Percentiles rank a stretch among this genome's conserved stretches.
These are phyloP conservation scores for Tetrapisispora iriomotensis DNA, from an alignment of 805 yeast genomes.

Conservation along the genomic window DNA sequence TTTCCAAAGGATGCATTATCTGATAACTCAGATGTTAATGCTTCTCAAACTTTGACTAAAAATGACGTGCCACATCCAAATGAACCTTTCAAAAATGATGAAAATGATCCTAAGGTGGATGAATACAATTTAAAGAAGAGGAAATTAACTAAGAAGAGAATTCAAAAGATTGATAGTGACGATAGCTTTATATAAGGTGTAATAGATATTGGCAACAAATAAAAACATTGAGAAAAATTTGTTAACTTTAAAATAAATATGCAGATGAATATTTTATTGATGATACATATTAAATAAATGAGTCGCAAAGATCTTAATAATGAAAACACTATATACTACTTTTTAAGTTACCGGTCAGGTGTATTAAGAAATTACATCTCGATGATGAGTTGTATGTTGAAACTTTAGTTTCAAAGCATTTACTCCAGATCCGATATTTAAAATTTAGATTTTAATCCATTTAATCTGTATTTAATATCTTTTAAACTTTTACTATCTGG, in stretches of 20 bases:
- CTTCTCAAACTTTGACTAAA: neutral
- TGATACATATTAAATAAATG: no score
- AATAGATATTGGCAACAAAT: no score
- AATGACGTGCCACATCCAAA: slow-evolving; percentile 4
- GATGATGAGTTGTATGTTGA: no score
- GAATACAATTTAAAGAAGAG: slow-evolving; percentile 8
- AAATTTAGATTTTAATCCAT: slow-evolving; percentile 35
- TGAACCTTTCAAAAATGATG: neutral
- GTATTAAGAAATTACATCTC: no score
- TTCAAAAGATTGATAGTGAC: slow-evolving; percentile 14
- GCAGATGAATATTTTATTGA: no score
- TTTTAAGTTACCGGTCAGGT: no score
- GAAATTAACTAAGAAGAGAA: slow-evolving; percentile 14
- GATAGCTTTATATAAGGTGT: slow-evolving; percentile 4
- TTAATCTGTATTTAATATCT: slow-evolving; percentile 72
- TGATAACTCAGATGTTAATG: slow-evolving; percentile 2
- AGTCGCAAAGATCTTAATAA: no score
- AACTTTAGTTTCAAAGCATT: neutral
- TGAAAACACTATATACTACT: no score
- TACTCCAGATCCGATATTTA: neutral
- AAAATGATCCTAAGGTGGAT: neutral
- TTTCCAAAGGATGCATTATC: slow-evolving; percentile 14
- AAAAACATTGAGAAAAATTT: neutral
- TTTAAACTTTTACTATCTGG: slow-evolving; percentile 76
- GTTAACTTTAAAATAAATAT: neutral